These are phyloP conservation scores for Mytilinidion resinicola DNA, from an alignment of 495 filamentous ascomycete species.

Conservation along the genomic window DNA sequence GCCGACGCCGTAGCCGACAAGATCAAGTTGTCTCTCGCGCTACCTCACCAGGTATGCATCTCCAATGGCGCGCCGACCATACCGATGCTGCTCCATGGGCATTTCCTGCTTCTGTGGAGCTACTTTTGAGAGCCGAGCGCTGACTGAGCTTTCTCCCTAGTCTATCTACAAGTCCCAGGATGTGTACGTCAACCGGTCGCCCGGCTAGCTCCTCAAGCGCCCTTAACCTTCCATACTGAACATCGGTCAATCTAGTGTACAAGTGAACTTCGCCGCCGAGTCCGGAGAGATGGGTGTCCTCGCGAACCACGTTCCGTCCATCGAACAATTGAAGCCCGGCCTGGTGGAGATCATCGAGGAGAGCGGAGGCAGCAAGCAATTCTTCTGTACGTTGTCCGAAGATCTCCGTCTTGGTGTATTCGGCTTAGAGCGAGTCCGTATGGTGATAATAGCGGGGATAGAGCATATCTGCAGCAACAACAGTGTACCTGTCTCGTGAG, in stretches of 20 bases:
- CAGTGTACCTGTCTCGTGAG: too few species aligned
- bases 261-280: conserved; percentile 98
- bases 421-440: too few species aligned
- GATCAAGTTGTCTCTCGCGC: conserved; percentile 94
- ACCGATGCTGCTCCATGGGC: neutral
- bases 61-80: neutral
- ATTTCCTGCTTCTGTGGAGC: neutral
- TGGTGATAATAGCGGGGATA: too few species aligned
- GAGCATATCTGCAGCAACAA: too few species aligned
- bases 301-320: conserved; percentile 96
- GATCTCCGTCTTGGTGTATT: too few species aligned
- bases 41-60: conserved; percentile 89
- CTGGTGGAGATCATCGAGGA: conserved; percentile 95
- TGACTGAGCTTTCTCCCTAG: conserved; percentile 36
- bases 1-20: conserved; percentile 91
- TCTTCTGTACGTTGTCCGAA: conserved; percentile 72
- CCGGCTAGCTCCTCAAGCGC: conserved; percentile 3
- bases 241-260: conserved; percentile 57
- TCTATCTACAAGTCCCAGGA: conserved; percentile 68
- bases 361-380: conserved; percentile 86
- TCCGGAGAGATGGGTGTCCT: conserved; percentile 99
- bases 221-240: conserved; percentile 12
- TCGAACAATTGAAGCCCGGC: conserved; percentile 97
- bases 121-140: neutral
- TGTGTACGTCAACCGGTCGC: conserved; percentile 52